Conservation (phyloP, 2,329 filamentous ascomycete species). For the Clonostachys rhizophaga region DNA sequence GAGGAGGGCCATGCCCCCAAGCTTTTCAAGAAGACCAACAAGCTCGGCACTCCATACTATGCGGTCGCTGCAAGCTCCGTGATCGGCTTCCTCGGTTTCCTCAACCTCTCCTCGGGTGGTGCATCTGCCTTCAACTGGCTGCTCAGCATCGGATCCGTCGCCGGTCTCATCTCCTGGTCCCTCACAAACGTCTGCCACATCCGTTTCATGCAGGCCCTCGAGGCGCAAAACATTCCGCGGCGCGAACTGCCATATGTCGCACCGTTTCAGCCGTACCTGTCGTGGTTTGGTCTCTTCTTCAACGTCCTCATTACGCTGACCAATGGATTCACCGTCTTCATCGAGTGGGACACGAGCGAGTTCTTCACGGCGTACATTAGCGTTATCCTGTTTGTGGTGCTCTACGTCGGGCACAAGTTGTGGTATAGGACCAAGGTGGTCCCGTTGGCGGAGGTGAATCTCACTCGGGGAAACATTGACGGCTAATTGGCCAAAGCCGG, state of each 20-base stretch:
- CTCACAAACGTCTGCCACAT: slow-evolving; percentile 62
- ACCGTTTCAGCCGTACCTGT: slow-evolving; percentile 57
- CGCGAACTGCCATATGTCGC: slow-evolving; percentile 55
- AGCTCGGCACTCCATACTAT: slow-evolving; percentile 56
- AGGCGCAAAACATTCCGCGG: slow-evolving; percentile 51
- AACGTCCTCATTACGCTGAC: slow-evolving; percentile 60
- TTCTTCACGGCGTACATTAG: slow-evolving; percentile 11
- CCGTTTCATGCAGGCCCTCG: slow-evolving; percentile 58
- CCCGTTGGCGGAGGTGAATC: slow-evolving; percentile 12
- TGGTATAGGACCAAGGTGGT: slow-evolving; percentile 31
- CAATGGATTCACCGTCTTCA: slow-evolving; percentile 65
- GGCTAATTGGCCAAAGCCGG: no score
- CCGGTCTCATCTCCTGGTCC: slow-evolving; percentile 67
- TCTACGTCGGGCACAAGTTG: slow-evolving; percentile 59
- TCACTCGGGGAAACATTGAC: not conserved
- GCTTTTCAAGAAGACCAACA: slow-evolving; percentile 55
- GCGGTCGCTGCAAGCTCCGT: slow-evolving; percentile 49
- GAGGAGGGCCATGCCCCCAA: slow-evolving; percentile 58
- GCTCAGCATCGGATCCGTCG: slow-evolving; percentile 64
- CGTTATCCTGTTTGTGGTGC: slow-evolving; percentile 55
- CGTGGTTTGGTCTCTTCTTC: slow-evolving; percentile 63
- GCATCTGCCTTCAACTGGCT: slow-evolving; percentile 67
- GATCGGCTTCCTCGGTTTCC: slow-evolving; percentile 61
- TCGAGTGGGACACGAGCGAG: slow-evolving; percentile 50
- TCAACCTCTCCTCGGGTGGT: slow-evolving; percentile 58